Evolutionary conservation across 257 asterid species (phyloP).

Genomic region (Solanum pennellii): DNA sequence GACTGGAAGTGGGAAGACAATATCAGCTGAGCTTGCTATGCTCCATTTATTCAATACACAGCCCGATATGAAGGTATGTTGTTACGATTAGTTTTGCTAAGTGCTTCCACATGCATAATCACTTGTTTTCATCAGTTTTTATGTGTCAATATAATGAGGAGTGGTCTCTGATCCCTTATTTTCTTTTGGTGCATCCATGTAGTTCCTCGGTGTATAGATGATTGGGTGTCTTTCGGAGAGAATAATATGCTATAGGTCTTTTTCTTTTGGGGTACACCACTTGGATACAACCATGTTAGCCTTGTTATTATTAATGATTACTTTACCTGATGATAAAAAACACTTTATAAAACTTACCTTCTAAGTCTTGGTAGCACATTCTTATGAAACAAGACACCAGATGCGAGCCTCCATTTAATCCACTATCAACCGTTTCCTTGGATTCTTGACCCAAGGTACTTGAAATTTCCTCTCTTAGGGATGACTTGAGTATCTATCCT

Average conservation of each 20-base stretch:
- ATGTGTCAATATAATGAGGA: background rate
- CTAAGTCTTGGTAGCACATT: background rate
- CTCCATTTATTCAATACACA: constrained; percentile 79
- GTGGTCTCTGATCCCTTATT: background rate
- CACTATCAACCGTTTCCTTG: background rate
- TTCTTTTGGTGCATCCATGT: background rate
- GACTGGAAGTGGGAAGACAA: constrained; percentile 98
- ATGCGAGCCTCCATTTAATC: background rate
- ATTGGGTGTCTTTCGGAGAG: background rate
- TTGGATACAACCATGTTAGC: background rate
- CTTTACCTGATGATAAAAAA: background rate
- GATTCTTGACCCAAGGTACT: background rate
- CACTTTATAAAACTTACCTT: background rate
- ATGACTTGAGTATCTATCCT: background rate
- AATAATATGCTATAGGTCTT: background rate
- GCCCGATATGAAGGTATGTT: constrained; percentile 89
- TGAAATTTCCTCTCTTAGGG: background rate
- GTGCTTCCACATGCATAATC: background rate
- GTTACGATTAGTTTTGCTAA: background rate
- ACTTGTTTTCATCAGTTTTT: background rate
- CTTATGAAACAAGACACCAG: background rate
- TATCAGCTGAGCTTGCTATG: constrained; percentile 99
- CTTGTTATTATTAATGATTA: background rate
- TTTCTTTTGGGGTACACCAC: background rate
- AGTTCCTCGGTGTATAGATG: background rate